A percentile compares a stretch with the other conserved stretches of the same genome.
These are phyloP conservation scores for Nothomitra cinnamomea DNA, from an alignment of 2,329 filamentous ascomycete genomes.

Conservation along the genomic window DNA sequence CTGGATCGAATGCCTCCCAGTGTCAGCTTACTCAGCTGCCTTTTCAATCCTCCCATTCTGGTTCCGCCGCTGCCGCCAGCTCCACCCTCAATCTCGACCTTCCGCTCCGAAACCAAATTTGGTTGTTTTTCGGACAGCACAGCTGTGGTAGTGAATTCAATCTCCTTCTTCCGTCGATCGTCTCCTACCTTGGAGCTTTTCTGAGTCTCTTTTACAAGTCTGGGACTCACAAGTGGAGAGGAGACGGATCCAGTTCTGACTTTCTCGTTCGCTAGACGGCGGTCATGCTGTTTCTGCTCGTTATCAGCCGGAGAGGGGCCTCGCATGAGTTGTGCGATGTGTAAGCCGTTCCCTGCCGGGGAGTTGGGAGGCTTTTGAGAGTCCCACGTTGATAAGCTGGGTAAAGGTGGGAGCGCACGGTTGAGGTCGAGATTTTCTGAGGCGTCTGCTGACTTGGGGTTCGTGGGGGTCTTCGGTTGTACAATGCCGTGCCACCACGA, in stretches of 20 bases:
- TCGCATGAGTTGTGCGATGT: slow-evolving; percentile 2
- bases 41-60: background rate
- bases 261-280: background rate
- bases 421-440: background rate
- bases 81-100: background rate
- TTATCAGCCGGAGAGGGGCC: background rate
- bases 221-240: background rate
- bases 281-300: slow-evolving; percentile 1
- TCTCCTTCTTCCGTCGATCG: background rate
- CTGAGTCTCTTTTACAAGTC: background rate
- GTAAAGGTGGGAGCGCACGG: slow-evolving; percentile 5
- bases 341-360: background rate
- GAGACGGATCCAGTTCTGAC: background rate
- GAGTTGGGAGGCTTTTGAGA: background rate
- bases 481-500: background rate
- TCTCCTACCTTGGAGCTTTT: background rate
- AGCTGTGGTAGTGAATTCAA: background rate
- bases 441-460: background rate
- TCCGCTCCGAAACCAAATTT: background rate
- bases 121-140: background rate
- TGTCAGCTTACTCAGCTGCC: background rate
- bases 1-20: background rate
- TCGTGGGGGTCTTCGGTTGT: background rate
- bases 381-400: slow-evolving; percentile 4
- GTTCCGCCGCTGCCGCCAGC: background rate